phyloP scores from a whole-genome alignment of 2,329 filamentous ascomycete genomes.

The Penicillium nordicum region DNA sequence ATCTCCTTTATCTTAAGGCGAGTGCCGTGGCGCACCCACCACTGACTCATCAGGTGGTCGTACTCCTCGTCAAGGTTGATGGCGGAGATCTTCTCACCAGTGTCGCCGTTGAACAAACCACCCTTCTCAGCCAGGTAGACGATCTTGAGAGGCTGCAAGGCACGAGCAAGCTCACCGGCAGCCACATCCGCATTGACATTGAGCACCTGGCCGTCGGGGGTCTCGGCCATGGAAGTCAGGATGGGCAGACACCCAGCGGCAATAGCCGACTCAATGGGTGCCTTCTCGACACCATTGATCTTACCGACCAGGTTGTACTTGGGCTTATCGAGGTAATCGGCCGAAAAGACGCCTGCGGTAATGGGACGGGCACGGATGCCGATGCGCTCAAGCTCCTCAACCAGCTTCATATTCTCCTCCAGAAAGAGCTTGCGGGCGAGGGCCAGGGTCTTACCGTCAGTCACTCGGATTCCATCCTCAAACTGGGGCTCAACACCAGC shows the following conservation, averaged over 20 bases:
- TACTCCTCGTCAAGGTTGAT: conserved; percentile 98
- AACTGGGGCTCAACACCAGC: conserved; percentile 94
- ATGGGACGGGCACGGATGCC: conserved; percentile 87
- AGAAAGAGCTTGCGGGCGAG: conserved; percentile 90
- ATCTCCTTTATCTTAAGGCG: conserved; percentile 97
- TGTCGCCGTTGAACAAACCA: conserved; percentile 87
- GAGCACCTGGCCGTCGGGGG: conserved; percentile 81
- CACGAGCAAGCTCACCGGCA: conserved; percentile 84
- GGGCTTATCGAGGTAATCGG: conserved; percentile 92
- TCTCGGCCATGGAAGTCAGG: conserved; percentile 94
- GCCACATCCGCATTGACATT: conserved; percentile 98
- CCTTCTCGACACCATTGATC: conserved; percentile 87
- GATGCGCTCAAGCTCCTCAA: conserved; percentile 83
- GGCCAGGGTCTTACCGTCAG: conserved; percentile 89
- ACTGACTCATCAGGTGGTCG: conserved; percentile 84
- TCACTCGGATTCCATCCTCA: conserved; percentile 92
- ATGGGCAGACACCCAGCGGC: conserved; percentile 88
- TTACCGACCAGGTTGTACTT: conserved; percentile 96
- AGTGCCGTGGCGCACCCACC: conserved; percentile 93
- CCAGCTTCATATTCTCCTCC: conserved; percentile 90
- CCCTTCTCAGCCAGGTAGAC: conserved; percentile 99
- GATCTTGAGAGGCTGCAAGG: conserved; percentile 90
- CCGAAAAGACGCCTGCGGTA: conserved; percentile 83
- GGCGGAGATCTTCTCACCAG: conserved; percentile 90
- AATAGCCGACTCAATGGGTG: conserved; percentile 86